Base-by-base conservation (phyloP, 148 eudicot genomes). In the Rhododendron williamsianum region DNA sequence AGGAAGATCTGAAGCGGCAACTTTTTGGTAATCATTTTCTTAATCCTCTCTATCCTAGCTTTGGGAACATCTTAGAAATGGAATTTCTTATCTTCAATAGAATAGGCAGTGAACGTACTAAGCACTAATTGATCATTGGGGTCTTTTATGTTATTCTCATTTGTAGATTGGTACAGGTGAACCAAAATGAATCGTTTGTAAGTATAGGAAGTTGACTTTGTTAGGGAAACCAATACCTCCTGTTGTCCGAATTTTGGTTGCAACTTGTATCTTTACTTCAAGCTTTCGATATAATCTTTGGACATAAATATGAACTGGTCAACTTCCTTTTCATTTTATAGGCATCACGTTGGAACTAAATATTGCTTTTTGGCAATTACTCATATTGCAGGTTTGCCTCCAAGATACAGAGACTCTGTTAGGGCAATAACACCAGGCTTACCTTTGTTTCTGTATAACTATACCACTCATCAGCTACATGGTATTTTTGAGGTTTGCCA, bases 351-450 rank as follows among this genome's bases (percentile, higher is more conserved):
- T 6, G 21, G 41, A 81, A 60, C 16, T 35, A 33, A 21, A 33
- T 19, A 27, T 73, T 85, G 30, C 81, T 54, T 76, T 54, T 71
- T 86, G 21, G 60, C 82, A 83, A 86, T 71, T 76, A 76, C 83
- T 74, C 69, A 51, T 30, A 80, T 84, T 90, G 90, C 89, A 97
- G 99, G 99, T 83, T 91, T 97, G 85, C 99, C 99, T 36, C 99
- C 99, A 56, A 94, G 98, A 89, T 97, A 97, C 88, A 91, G 99
- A 77, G 99, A 97, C 86, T 97, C 99, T 85, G 99, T 97, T 48
- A 91, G 99, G 82, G 98, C 99, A 84, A 97, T 97, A 80, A 97
- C 99, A 38, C 99, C 99, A 11, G 99, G 99, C 80, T 90, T 97
- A 85, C 99, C 99, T 58, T 89, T 97, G 91, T 97, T 97, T 90